A percentile compares a stretch with the other conserved stretches of the same genome.
Conservation (phyloP, 148 eudicot genomes). For the Fagopyrum tataricum region DNA sequence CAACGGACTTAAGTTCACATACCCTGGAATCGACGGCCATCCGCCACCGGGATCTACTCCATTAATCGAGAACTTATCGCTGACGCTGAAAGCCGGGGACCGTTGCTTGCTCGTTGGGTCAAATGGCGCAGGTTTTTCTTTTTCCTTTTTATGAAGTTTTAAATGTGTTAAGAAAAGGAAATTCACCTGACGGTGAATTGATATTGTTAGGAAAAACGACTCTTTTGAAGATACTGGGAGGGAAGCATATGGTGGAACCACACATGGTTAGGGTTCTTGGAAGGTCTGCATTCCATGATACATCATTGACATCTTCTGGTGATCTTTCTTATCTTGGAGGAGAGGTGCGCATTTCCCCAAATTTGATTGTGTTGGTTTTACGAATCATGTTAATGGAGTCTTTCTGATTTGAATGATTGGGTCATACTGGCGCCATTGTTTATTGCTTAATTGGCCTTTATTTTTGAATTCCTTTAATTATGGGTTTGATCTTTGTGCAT, state of each 20-base stretch:
- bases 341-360: constrained; percentile 37
- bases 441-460: not conserved
- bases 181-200: not conserved
- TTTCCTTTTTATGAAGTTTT: constrained; percentile 2
- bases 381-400: not conserved
- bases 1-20: constrained; percentile 69
- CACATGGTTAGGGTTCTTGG: constrained; percentile 85
- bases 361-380: not conserved
- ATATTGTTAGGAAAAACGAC: constrained; percentile 65
- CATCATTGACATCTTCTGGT: constrained; percentile 75
- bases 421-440: not conserved
- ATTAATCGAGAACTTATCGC: constrained; percentile 53
- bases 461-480: not conserved
- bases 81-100: constrained; percentile 51
- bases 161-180: not conserved
- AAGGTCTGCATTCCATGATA: constrained; percentile 92
- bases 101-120: constrained; percentile 93
- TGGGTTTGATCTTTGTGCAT: not conserved
- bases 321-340: constrained; percentile 88
- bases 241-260: constrained; percentile 95
- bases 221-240: constrained; percentile 86
- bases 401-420: not conserved
- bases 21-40: constrained; percentile 96
- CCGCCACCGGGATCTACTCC: constrained; percentile 94
- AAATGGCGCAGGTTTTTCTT: constrained; percentile 73